Conservation (phyloP, 805 yeast genomes). For the Yarrowia divulgata region DNA sequence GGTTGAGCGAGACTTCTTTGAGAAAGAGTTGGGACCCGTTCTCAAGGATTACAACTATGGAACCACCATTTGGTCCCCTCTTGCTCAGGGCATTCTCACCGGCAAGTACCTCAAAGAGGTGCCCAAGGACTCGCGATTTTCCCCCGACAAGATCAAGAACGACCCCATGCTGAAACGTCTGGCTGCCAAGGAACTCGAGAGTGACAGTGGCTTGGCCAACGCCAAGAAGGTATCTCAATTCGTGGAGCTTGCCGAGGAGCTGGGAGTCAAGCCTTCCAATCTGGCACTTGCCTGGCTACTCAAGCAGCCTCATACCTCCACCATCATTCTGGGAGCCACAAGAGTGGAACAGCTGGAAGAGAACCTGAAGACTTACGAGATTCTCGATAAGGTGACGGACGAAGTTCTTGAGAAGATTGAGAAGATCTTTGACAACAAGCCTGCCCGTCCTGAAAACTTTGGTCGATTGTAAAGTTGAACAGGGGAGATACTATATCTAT, state of each 20-base stretch:
- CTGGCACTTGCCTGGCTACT: slow-evolving; percentile 49
- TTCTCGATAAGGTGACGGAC: slow-evolving; percentile 46
- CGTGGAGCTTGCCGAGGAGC: slow-evolving; percentile 46
- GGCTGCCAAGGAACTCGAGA: slow-evolving; percentile 42
- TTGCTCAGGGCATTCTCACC: slow-evolving; percentile 50
- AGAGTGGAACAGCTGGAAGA: slow-evolving; percentile 47
- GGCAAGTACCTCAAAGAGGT: slow-evolving; percentile 49
- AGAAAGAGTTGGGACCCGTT: slow-evolving; percentile 48
- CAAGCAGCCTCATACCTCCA: slow-evolving; percentile 48
- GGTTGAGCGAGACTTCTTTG: slow-evolving; percentile 47
- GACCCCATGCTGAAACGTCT: slow-evolving; percentile 39
- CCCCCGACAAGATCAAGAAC: slow-evolving; percentile 41
- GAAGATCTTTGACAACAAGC: slow-evolving; percentile 47
- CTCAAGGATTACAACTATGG: slow-evolving; percentile 48
- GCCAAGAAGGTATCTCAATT: slow-evolving; percentile 46
- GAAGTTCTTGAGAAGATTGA: slow-evolving; percentile 47
- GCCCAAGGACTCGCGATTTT: slow-evolving; percentile 46
- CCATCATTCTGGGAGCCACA: slow-evolving; percentile 49
- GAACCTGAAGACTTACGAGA: slow-evolving; percentile 48
- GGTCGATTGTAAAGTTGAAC: slow-evolving; percentile 3
- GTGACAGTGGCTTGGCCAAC: slow-evolving; percentile 45
- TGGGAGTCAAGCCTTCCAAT: slow-evolving; percentile 47
- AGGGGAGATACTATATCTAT: no score
- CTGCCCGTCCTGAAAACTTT: slow-evolving; percentile 36
- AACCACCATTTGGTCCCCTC: slow-evolving; percentile 49